Base-by-base conservation (phyloP, 176 grass and related monocot genomes). In the Miscanthus lutarioriparius region DNA sequence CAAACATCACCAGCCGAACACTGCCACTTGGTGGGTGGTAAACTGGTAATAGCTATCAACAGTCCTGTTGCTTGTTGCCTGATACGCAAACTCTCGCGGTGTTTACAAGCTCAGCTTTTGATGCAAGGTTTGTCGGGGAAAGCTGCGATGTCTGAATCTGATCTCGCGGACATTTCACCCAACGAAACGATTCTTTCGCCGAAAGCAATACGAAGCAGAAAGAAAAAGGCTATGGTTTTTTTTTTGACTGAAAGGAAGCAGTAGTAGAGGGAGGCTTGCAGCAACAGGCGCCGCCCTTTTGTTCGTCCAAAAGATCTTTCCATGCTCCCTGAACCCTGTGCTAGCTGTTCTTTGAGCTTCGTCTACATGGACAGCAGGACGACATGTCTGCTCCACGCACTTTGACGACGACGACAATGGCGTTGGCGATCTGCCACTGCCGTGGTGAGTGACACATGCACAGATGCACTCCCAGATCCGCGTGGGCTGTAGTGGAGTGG, bases 41-140 rank as follows among this genome's bases (percentile, higher is more conserved):
- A n/a, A n/a, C n/a, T n/a, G n/a, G n/a, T n/a, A n/a, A n/a, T n/a
- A n/a, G n/a, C n/a, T n/a, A n/a, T n/a, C n/a, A n/a, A n/a, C n/a
- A n/a, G n/a, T n/a, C n/a, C n/a, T n/a, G n/a, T n/a, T n/a, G n/a
- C n/a, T 70, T 81, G 43, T 13, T 48, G 49, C 30, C 15, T 74
- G 69, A 74, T 59, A n/a, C 37, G 51, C 51, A 58, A 67, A 76
- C 37, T 64, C 14, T 51, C 43, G 53, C 25, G 67, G 32, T 54
- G 43, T 74, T 44, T 58, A 39, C 66, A 41, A 20, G 33, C 67
- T 74, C 28, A 49, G 17, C 59, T 87, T 86, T 86, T 82, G 37
- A 79, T 67, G 12, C 59, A 39, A 83, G 67, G 64, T 12, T 38
- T 87, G 68, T 75, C 47, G 66, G 84, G n/a, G 28, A 49, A 67